Evolutionary conservation across 495 filamentous ascomycete genomes (phyloP).

Genomic region (Lichenothelia convexa): DNA sequence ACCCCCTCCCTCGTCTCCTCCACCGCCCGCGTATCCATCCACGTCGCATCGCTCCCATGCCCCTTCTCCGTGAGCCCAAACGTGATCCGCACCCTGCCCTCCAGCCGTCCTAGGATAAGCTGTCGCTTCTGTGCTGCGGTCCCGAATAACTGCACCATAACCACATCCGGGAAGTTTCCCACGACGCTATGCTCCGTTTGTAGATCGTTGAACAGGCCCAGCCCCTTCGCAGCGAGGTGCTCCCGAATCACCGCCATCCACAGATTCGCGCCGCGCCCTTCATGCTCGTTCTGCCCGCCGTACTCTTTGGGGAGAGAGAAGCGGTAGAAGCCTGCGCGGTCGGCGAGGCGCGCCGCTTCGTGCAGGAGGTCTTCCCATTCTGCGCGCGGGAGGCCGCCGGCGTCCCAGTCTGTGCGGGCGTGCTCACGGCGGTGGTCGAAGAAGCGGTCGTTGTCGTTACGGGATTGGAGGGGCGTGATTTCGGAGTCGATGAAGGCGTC

Average conservation of each 20-base stretch:
- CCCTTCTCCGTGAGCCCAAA: conserved; percentile 44
- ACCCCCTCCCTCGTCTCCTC: conserved; percentile 16
- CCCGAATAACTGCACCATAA: conserved; percentile 40
- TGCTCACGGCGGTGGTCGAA: conserved; percentile 43
- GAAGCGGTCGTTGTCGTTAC: conserved; percentile 38
- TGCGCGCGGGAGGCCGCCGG: conserved; percentile 30
- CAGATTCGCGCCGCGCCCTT: conserved; percentile 26
- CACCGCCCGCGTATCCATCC: conserved; percentile 32
- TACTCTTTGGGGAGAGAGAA: conserved; percentile 35
- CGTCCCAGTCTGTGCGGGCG: conserved; percentile 35
- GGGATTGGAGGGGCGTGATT: conserved; percentile 32
- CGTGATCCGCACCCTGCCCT: conserved; percentile 31
- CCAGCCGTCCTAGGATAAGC: conserved; percentile 29
- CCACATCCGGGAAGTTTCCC: conserved; percentile 38
- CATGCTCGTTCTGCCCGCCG: conserved; percentile 29
- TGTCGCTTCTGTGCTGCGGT: conserved; percentile 29
- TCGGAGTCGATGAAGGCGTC: conserved; percentile 35
- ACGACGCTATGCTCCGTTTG: conserved; percentile 42
- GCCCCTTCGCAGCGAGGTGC: conserved; percentile 35
- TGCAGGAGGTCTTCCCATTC: conserved; percentile 37
- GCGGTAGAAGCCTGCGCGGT: conserved; percentile 37
- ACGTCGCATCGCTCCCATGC: conserved; percentile 40
- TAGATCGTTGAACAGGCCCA: conserved; percentile 42
- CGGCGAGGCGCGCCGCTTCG: conserved; percentile 27
- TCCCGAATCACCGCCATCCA: conserved; percentile 43